Conservation (phyloP, 306 rosid species). For the Gillenia trifoliata region DNA sequence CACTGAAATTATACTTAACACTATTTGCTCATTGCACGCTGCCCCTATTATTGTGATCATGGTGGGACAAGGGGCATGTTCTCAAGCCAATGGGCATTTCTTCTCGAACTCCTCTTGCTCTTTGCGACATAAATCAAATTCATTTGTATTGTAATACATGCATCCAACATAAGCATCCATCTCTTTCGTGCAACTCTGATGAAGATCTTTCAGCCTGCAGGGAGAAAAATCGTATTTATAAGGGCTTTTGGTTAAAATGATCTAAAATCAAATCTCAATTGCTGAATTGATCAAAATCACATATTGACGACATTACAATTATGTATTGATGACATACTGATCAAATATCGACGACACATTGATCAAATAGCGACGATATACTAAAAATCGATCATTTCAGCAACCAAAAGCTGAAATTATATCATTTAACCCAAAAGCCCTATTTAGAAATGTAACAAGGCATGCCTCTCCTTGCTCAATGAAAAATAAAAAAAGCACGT, state of each 20-base stretch:
- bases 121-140: conserved; percentile 92
- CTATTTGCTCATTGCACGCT: conserved; percentile 45
- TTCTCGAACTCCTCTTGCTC: conserved; percentile 83
- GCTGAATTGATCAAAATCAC: too few species aligned
- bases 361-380: too few species aligned
- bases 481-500: not conserved
- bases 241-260: too few species aligned
- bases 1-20: conserved; percentile 26
- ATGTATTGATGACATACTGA: too few species aligned
- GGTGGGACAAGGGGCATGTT: conserved; percentile 1
- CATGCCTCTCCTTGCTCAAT: not conserved
- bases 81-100: conserved; percentile 74
- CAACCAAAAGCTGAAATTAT: too few species aligned
- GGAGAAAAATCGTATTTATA: too few species aligned
- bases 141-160: conserved; percentile 95
- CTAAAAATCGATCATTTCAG: too few species aligned
- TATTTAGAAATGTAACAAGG: not conserved
- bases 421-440: too few species aligned
- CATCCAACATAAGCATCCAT: conserved; percentile 88
- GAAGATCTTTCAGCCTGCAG: conserved; percentile 91
- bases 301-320: too few species aligned
- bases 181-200: conserved; percentile 89
- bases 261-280: too few species aligned
- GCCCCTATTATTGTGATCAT: conserved; percentile 42
- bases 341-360: too few species aligned